Evolutionary conservation across 441 rosid species (phyloP).

Genomic region (Populus trichocarpa): DNA sequence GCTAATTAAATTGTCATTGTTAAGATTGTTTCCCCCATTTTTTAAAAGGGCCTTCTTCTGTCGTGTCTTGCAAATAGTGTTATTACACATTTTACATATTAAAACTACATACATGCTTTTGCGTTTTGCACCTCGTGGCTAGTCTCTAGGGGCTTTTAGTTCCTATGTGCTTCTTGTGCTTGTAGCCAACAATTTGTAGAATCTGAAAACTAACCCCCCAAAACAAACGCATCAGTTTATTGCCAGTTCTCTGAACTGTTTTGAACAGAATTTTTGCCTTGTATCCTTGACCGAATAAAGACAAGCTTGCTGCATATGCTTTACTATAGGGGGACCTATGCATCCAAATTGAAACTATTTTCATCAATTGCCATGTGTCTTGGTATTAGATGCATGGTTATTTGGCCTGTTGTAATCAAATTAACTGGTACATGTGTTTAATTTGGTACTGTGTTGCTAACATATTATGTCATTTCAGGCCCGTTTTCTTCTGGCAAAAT

Average conservation of each 20-base stretch:
- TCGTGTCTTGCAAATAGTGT: not conserved
- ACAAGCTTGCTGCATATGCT: not conserved
- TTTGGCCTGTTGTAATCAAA: not conserved
- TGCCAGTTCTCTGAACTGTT: not conserved
- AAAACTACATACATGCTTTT: not conserved
- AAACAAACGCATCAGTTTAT: not conserved
- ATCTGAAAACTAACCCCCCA: not conserved
- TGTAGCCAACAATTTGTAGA: not conserved
- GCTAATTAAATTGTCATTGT: not conserved
- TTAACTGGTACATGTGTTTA: not conserved
- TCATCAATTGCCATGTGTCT: not conserved
- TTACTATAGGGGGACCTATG: not conserved
- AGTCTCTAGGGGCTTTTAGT: not conserved
- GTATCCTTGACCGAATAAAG: not conserved
- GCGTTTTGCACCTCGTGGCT: not conserved
- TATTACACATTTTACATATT: not conserved
- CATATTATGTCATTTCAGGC: slow-evolving; percentile 43
- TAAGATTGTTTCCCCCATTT: not conserved
- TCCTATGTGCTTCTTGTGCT: not conserved
- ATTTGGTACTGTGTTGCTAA: not conserved
- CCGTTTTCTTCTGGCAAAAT: slow-evolving; percentile 82
- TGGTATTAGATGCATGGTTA: not conserved
- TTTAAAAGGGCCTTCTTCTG: not conserved
- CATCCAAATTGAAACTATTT: not conserved
- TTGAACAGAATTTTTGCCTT: not conserved